Base-by-base conservation (phyloP, 2,329 filamentous ascomycete species). In the Alternaria longipes region DNA sequence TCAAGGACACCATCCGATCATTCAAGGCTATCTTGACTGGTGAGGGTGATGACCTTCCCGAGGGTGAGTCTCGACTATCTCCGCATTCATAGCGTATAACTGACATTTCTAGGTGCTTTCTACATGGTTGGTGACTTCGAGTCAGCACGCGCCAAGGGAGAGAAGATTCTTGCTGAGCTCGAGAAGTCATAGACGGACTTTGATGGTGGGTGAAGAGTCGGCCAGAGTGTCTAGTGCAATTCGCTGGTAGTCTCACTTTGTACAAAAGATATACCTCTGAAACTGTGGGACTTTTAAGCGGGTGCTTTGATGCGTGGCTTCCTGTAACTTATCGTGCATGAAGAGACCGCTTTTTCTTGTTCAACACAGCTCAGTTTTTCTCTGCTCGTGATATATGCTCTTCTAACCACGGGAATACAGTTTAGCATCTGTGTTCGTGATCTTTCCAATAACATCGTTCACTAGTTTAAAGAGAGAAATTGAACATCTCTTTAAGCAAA, bases 101-200 rank as follows among this genome's bases (percentile, higher is more conserved):
- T 75, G 68, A 76, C 54, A 49, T 58, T 38, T 56, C 66, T 69
- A 85, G 81, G 82, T 84, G 89, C 88, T 79, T 90, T 97, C 90
- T 97, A 97, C 91, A 97, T 97, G 94, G 94, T 98, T 82, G 95
- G 95, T 81, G 91, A 97, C 87, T 90, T 98, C 76, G 92, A 92
- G 76, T 93, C 92, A 69, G 95, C 94, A 74, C 91, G 91, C 81
- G 89, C 87, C 79, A 99, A 99, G 93, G 95, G 94, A 86, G 94
- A 97, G 90, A 97, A 98, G 93, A 98, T 99, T 87, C 86, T 99
- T 81, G 94, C 95, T 76, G 95, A 98, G 78, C 87, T 98, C 77
- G 92, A 95, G 76, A 78, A 79, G 75, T 75, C 72, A 72, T 79
- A 78, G 68, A 74, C 66, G 69, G 54, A 46, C 56, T 55, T 62